phyloP scores from a whole-genome alignment of 768 basidiomycete genomes.

The Tricholoma sp. region DNA sequence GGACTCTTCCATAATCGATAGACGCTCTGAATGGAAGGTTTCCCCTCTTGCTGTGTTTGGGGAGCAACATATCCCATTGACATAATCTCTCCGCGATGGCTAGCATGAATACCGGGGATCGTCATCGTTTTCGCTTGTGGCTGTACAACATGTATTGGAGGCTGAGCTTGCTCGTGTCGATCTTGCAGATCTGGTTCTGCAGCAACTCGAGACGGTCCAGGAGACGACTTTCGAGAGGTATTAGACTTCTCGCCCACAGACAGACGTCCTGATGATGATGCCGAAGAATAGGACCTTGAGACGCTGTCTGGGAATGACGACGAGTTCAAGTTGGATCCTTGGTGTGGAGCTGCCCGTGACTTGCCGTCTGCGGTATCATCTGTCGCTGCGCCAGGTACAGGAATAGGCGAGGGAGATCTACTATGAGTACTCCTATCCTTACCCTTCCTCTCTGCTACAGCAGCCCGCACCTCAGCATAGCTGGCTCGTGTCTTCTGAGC shows the following conservation, averaged over 20 bases:
- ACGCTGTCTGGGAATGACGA: slow-evolving; percentile 15
- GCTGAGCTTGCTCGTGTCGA: slow-evolving; percentile 21
- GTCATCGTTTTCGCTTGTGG: slow-evolving; percentile 79
- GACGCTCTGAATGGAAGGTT: slow-evolving; percentile 55
- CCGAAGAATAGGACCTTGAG: slow-evolving; percentile 15
- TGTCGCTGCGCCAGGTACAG: slow-evolving; percentile 13
- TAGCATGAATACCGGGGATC: slow-evolving; percentile 83
- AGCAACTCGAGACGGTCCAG: slow-evolving; percentile 30
- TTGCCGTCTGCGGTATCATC: slow-evolving; percentile 13
- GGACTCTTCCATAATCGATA: slow-evolving; percentile 74
- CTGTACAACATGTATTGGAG: slow-evolving; percentile 63
- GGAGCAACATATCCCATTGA: slow-evolving; percentile 74
- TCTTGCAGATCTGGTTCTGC: slow-evolving; percentile 25
- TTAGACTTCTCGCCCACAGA: slow-evolving; percentile 2
- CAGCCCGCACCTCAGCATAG: slow-evolving; percentile 72
- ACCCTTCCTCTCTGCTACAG: slow-evolving; percentile 63
- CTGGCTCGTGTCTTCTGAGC: slow-evolving; percentile 45
- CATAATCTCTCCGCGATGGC: slow-evolving; percentile 81
- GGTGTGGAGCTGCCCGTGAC: slow-evolving; percentile 8
- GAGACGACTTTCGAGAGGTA: slow-evolving; percentile 20
- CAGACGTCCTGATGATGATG: slow-evolving; percentile 18
- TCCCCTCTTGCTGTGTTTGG: slow-evolving; percentile 31
- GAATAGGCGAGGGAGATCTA: slow-evolving; percentile 17
- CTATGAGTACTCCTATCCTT: slow-evolving; percentile 32
- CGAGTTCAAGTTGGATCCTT: slow-evolving; percentile 1